Conservation (phyloP, 106 monocot genomes). For the Triglochin maritima region DNA sequence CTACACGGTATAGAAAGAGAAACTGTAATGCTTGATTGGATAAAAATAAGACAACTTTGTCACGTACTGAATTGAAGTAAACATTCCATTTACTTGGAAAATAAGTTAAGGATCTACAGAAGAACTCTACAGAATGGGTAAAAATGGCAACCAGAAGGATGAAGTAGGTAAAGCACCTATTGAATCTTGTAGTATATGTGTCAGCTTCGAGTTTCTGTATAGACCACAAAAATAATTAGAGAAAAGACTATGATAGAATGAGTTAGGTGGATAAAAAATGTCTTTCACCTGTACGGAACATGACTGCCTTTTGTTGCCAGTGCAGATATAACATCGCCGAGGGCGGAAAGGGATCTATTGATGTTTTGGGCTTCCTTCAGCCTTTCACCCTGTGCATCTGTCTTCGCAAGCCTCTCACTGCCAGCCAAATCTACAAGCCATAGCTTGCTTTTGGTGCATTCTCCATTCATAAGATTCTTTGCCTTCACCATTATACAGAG, state of each 20-base stretch:
- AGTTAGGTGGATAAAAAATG: background rate
- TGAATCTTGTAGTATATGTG: constrained; percentile 87
- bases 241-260: background rate
- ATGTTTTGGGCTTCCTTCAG: constrained; percentile 90
- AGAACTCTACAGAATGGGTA: background rate
- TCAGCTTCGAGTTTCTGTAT: constrained; percentile 83
- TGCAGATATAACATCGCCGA: constrained; percentile 97
- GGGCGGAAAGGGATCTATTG: constrained; percentile 83
- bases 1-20: constrained; percentile 50
- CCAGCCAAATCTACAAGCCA: constrained; percentile 92
- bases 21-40: background rate
- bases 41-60: too few species aligned
- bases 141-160: background rate
- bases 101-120: background rate
- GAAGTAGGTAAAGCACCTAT: constrained; percentile 33
- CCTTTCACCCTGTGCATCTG: constrained; percentile 87
- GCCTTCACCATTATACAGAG: constrained; percentile 51
- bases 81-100: background rate
- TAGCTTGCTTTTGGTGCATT: constrained; percentile 75
- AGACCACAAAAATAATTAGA: background rate
- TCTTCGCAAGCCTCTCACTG: constrained; percentile 86
- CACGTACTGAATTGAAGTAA: too few species aligned
- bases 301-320: constrained; percentile 86
- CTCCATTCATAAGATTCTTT: constrained; percentile 68
- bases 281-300: constrained; percentile 73